Evolutionary conservation across 2,329 filamentous ascomycete genomes (phyloP).

Genomic region (Pseudogymnoascus sp.): DNA sequence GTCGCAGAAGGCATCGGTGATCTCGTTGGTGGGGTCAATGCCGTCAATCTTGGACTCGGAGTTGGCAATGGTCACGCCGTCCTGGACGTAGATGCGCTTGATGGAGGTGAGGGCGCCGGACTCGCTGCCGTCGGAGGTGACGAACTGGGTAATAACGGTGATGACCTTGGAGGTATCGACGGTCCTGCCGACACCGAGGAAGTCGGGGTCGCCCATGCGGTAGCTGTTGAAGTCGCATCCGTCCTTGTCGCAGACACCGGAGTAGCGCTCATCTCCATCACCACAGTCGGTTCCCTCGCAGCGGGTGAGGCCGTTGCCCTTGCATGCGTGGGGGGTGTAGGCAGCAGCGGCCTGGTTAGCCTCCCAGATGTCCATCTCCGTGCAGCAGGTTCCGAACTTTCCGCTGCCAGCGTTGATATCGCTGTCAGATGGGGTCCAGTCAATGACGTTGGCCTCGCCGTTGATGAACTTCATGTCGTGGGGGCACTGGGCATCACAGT

Average conservation of each 20-base stretch:
- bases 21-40: constrained; percentile 37
- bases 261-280: constrained; percentile 36
- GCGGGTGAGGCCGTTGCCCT: constrained; percentile 33
- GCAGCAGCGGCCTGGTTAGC: constrained; percentile 49
- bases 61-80: constrained; percentile 43
- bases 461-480: constrained; percentile 42
- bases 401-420: constrained; percentile 43
- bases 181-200: constrained; percentile 46
- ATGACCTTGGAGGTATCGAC: constrained; percentile 45
- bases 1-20: constrained; percentile 48
- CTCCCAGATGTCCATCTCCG: constrained; percentile 58
- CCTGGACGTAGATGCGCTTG: constrained; percentile 45
- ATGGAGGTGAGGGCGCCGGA: constrained; percentile 42
- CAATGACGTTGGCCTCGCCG: constrained; percentile 41
- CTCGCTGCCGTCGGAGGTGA: constrained; percentile 37
- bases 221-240: constrained; percentile 56
- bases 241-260: constrained; percentile 49
- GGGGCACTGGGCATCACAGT: constrained; percentile 51
- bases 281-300: constrained; percentile 35
- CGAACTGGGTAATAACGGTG: constrained; percentile 53
- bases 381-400: constrained; percentile 49
- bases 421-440: constrained; percentile 36
- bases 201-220: constrained; percentile 47
- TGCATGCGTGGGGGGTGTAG: constrained; percentile 47
- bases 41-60: constrained; percentile 35